Conservation (phyloP, 805 yeast species). For the Pichia cabralensis region DNA sequence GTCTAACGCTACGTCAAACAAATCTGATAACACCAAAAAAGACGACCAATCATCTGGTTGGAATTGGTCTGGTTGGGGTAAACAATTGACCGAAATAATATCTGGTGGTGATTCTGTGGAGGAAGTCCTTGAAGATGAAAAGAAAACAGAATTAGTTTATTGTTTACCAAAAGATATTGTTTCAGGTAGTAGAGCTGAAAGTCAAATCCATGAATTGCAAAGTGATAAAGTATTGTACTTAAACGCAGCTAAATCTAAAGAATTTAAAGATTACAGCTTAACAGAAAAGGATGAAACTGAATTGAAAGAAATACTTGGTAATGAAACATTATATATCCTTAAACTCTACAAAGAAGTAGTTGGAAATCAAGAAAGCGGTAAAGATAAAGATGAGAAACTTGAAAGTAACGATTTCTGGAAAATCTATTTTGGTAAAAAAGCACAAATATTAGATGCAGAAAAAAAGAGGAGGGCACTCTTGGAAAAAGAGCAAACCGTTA, state of each 20-base stretch:
- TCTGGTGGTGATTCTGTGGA: slow-evolving; percentile 8
- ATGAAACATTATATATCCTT: slow-evolving; percentile 40
- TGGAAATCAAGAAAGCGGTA: slow-evolving; percentile 29
- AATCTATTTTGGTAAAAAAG: slow-evolving; percentile 48
- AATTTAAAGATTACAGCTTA: slow-evolving; percentile 33
- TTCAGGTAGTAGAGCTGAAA: slow-evolving; percentile 46
- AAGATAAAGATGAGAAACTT: slow-evolving; percentile 13
- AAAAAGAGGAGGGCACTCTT: slow-evolving; percentile 55
- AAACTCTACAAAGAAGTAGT: slow-evolving; percentile 53
- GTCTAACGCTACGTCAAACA: too few species aligned
- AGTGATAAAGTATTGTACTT: slow-evolving; percentile 38
- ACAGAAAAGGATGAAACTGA: slow-evolving; percentile 37
- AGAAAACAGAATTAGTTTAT: slow-evolving; percentile 33
- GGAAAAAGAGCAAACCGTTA: slow-evolving; percentile 25
- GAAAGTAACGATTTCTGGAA: slow-evolving; percentile 64
- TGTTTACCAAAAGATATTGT: slow-evolving; percentile 33
- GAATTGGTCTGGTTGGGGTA: slow-evolving; percentile 8
- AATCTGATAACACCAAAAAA: slow-evolving; percentile 8
- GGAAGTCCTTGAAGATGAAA: slow-evolving; percentile 16
- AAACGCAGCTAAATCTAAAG: slow-evolving; percentile 24
- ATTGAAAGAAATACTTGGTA: slow-evolving; percentile 30
- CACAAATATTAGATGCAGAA: slow-evolving; percentile 50
- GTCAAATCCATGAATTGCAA: slow-evolving; percentile 48
- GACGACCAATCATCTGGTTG: slow-evolving; percentile 8
- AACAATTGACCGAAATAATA: slow-evolving; percentile 2